These are phyloP conservation scores for Russula emetica DNA, from an alignment of 768 basidiomycete species.

Conservation along the genomic window DNA sequence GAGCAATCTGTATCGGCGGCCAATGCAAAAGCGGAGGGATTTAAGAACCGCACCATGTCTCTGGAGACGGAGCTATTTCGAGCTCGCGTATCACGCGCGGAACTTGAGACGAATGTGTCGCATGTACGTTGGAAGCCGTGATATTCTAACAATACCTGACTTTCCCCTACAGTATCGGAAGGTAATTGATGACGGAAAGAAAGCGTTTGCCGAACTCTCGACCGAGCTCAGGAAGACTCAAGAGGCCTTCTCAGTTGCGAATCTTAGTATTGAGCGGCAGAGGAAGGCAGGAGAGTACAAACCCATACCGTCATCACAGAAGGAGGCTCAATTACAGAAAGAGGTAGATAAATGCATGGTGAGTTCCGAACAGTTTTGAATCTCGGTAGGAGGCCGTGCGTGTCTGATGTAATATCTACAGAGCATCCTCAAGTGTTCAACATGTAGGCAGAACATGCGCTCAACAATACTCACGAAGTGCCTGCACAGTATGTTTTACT, in stretches of 20 bases:
- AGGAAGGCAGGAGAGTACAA: constrained; percentile 43
- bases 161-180: neutral
- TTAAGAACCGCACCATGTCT: neutral
- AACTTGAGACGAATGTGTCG: neutral
- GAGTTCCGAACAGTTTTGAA: constrained; percentile 24
- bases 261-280: constrained; percentile 31
- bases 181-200: constrained; percentile 14
- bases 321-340: constrained; percentile 40
- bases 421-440: constrained; percentile 85
- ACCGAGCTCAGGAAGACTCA: constrained; percentile 10
- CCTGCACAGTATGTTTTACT: constrained; percentile 72
- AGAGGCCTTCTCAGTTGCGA: constrained; percentile 7
- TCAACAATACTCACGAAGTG: constrained; percentile 81
- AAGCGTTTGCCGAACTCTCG: neutral
- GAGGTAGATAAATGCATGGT: constrained; percentile 62
- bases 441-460: constrained; percentile 74
- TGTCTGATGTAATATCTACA: constrained; percentile 33
- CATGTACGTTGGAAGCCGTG: constrained; percentile 9
- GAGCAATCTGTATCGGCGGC: constrained; percentile 15
- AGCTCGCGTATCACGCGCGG: constrained; percentile 15
- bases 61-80: constrained; percentile 8
- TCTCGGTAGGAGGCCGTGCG: neutral
- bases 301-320: constrained; percentile 30
- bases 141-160: neutral
- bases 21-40: constrained; percentile 9